Percentiles rank a stretch among this genome's conserved stretches.
Evolutionary conservation across 2,329 filamentous ascomycete species (phyloP).

Genomic region (Leptodontidium sp.): DNA sequence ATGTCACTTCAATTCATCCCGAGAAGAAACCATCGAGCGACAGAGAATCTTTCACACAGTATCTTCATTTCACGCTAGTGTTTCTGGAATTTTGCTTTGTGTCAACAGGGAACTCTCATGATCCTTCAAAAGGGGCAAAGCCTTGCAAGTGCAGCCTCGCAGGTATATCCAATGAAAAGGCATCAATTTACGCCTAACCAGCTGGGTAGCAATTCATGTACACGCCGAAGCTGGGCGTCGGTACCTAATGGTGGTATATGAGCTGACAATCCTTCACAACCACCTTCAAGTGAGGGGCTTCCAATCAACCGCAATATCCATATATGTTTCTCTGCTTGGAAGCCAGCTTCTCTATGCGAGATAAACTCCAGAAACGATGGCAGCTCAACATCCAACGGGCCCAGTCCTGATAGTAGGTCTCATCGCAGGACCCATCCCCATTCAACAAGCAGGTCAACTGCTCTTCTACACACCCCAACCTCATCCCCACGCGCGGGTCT

Average conservation of each 20-base stretch:
- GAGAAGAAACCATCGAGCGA: too few relatives aligned
- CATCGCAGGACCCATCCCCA: background rate
- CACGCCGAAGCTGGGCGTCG: background rate
- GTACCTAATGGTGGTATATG: constrained; percentile 1
- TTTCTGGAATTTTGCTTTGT: background rate
- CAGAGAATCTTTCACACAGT: too few relatives aligned
- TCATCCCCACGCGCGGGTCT: constrained; percentile 20
- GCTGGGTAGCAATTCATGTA: background rate
- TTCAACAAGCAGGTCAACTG: constrained; percentile 2
- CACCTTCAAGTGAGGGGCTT: background rate
- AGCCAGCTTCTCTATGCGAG: too few relatives aligned
- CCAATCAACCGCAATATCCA: background rate
- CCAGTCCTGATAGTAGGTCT: background rate
- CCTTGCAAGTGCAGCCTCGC: constrained; percentile 13
- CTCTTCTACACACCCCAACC: constrained; percentile 7
- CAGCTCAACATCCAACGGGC: background rate
- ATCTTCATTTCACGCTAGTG: too few relatives aligned
- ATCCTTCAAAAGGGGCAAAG: background rate
- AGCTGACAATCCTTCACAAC: background rate
- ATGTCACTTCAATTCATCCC: too few relatives aligned
- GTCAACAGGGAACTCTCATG: too few relatives aligned
- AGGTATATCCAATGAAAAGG: background rate
- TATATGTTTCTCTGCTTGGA: too few relatives aligned
- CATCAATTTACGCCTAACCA: background rate
- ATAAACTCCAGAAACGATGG: background rate